A percentile compares a stretch with the other conserved stretches of the same genome.
Evolutionary conservation across 495 filamentous ascomycete species (phyloP).

Genomic region (Penicillium longicatenatum): DNA sequence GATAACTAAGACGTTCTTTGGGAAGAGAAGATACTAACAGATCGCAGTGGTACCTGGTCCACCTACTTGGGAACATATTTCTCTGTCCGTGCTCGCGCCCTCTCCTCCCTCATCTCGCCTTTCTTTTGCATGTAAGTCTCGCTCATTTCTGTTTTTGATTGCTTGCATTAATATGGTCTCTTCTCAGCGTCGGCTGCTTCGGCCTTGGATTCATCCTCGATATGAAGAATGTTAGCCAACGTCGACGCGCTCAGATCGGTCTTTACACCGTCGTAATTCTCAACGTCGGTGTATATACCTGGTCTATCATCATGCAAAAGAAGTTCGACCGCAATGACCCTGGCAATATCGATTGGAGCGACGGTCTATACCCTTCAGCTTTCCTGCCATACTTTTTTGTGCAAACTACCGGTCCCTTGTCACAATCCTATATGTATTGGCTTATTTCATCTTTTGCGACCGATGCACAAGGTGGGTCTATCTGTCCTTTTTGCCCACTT

Average conservation of each 20-base stretch:
- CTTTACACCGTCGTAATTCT: slow-evolving; percentile 31
- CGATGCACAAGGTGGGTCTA: slow-evolving; percentile 30
- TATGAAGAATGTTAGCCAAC: slow-evolving; percentile 32
- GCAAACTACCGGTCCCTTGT: slow-evolving; percentile 33
- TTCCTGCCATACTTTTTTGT: slow-evolving; percentile 38
- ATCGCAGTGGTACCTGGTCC: slow-evolving; percentile 27
- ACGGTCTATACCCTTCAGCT: slow-evolving; percentile 25
- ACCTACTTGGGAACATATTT: slow-evolving; percentile 35
- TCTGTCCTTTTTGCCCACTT: neutral
- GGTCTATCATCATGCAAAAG: slow-evolving; percentile 34
- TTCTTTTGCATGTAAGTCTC: slow-evolving; percentile 36
- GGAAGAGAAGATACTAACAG: slow-evolving; percentile 9
- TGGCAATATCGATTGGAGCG: slow-evolving; percentile 31
- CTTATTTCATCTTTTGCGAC: slow-evolving; percentile 33
- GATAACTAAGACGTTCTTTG: neutral
- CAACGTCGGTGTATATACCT: slow-evolving; percentile 33
- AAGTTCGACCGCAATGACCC: slow-evolving; percentile 29
- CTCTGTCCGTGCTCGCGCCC: slow-evolving; percentile 31
- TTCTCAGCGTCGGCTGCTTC: slow-evolving; percentile 30
- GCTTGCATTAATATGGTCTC: neutral
- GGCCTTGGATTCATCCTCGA: slow-evolving; percentile 36
- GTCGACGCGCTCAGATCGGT: slow-evolving; percentile 33
- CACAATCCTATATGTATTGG: slow-evolving; percentile 39
- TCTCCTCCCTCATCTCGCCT: slow-evolving; percentile 34
- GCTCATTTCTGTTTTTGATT: neutral